Conservation (phyloP, 1,284 basidiomycete species). For the Melanopsichium pennsylvanicum region DNA sequence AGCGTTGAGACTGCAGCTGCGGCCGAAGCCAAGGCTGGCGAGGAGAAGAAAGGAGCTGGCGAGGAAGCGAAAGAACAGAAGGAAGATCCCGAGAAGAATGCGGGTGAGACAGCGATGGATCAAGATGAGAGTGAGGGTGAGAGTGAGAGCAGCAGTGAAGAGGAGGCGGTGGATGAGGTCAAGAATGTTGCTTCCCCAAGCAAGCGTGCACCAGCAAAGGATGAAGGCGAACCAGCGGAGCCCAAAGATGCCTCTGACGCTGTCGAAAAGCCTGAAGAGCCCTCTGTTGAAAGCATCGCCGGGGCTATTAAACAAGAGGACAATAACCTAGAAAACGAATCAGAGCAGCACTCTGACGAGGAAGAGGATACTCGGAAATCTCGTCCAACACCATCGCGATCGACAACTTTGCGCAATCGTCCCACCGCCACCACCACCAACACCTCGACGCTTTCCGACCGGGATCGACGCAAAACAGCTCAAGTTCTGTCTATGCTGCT, state of each 20-base stretch:
- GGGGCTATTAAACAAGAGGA: not conserved
- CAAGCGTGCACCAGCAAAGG: constrained; percentile 10
- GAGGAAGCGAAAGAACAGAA: not conserved
- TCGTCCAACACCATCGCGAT: not conserved
- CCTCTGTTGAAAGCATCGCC: not conserved
- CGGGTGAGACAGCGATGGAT: constrained; percentile 13
- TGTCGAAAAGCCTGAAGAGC: not conserved
- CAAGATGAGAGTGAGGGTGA: constrained; percentile 2
- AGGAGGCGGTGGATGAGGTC: constrained; percentile 27
- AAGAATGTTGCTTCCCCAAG: constrained; percentile 16
- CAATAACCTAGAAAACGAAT: too few relatives aligned
- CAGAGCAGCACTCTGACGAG: too few relatives aligned
- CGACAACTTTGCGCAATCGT: not conserved
- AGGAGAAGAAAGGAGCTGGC: constrained; percentile 7
- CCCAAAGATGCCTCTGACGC: not conserved
- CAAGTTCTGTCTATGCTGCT: constrained; percentile 60
- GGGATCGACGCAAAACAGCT: constrained; percentile 50
- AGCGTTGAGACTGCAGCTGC: constrained; percentile 3
- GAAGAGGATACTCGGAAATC: too few relatives aligned
- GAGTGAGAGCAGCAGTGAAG: constrained; percentile 9
- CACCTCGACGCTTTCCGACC: too few relatives aligned
- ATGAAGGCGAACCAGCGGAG: not conserved
- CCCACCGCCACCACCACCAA: not conserved
- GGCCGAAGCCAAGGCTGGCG: constrained; percentile 1
- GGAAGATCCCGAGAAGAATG: too few relatives aligned